Percentiles rank a stretch among this genome's conserved stretches.
phyloP scores from a whole-genome alignment of 1,284 basidiomycete species.

The Trametes sp. region DNA sequence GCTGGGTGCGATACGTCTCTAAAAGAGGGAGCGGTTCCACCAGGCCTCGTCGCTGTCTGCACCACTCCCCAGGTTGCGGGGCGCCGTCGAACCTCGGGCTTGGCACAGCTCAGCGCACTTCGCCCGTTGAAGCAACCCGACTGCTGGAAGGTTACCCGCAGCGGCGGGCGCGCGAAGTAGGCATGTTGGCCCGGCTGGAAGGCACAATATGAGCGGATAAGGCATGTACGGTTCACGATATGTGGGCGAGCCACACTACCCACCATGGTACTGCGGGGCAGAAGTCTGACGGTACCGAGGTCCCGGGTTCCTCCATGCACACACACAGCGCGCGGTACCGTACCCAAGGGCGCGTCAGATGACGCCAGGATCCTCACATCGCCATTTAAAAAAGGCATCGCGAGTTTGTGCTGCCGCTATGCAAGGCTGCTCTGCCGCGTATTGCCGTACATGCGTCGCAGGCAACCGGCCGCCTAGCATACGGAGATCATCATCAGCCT shows the following conservation, averaged over 20 bases:
- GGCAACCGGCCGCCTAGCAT: too few relatives aligned
- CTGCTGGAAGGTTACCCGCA: background rate
- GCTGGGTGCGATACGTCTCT: slow-evolving; percentile 4
- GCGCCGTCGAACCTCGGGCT: background rate
- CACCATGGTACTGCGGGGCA: background rate
- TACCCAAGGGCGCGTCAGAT: slow-evolving; percentile 1
- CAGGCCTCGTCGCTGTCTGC: background rate
- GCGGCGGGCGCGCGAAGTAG: background rate
- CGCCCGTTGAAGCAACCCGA: background rate
- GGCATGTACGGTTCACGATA: slow-evolving; percentile 2
- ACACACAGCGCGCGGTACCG: background rate
- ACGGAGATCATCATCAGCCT: too few relatives aligned
- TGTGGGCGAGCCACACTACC: background rate
- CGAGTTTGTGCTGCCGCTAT: background rate
- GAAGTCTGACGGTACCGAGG: slow-evolving; percentile 13
- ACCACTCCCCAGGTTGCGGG: background rate
- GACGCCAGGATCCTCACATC: background rate
- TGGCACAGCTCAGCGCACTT: slow-evolving; percentile 7
- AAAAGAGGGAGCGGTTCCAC: background rate
- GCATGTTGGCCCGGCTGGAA: background rate
- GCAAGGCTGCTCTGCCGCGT: background rate
- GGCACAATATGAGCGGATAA: slow-evolving; percentile 1
- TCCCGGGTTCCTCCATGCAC: background rate
- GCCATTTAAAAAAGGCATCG: too few relatives aligned
- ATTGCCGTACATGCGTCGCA: too few relatives aligned